Percentiles rank a stretch among this genome's conserved stretches.
These are phyloP conservation scores for Dipteronia sinensis DNA, from an alignment of 345 rosid species.

Conservation along the genomic window DNA sequence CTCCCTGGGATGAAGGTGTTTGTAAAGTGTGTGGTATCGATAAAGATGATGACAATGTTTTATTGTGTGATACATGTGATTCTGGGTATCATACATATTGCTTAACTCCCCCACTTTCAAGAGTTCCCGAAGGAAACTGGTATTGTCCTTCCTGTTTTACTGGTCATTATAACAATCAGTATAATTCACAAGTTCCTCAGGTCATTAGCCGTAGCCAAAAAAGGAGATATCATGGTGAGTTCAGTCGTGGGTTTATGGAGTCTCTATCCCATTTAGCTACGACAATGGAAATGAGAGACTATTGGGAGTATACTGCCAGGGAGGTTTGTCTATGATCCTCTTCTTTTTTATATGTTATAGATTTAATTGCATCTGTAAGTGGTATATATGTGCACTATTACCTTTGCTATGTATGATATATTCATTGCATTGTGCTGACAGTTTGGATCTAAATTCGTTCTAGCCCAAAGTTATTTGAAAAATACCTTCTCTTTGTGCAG, in stretches of 20 bases:
- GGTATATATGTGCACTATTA: not conserved
- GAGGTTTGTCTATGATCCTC: conserved; percentile 34
- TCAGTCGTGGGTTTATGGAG: conserved; percentile 21
- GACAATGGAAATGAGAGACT: conserved; percentile 37
- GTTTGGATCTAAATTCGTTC: not conserved
- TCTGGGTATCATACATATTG: conserved; percentile 45
- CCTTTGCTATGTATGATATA: not conserved
- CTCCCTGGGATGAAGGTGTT: conserved; percentile 43
- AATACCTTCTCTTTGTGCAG: not conserved
- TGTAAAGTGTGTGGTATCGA: conserved; percentile 43
- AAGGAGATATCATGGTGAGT: conserved; percentile 28
- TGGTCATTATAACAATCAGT: conserved; percentile 13
- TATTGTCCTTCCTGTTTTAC: conserved; percentile 40
- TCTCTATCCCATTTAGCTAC: conserved; percentile 5
- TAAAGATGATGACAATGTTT: conserved; percentile 39
- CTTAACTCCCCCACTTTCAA: conserved; percentile 38
- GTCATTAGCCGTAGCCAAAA: conserved; percentile 10
- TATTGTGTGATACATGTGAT: conserved; percentile 45
- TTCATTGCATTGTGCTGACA: not conserved
- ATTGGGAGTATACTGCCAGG: conserved; percentile 38
- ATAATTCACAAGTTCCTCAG: conserved; percentile 26
- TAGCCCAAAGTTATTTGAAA: not conserved
- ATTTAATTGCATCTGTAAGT: not conserved
- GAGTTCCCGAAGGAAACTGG: conserved; percentile 48
- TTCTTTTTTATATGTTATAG: not conserved